These are phyloP conservation scores for Diaporthe nobilis DNA, from an alignment of 2,329 filamentous ascomycete species.

Conservation along the genomic window DNA sequence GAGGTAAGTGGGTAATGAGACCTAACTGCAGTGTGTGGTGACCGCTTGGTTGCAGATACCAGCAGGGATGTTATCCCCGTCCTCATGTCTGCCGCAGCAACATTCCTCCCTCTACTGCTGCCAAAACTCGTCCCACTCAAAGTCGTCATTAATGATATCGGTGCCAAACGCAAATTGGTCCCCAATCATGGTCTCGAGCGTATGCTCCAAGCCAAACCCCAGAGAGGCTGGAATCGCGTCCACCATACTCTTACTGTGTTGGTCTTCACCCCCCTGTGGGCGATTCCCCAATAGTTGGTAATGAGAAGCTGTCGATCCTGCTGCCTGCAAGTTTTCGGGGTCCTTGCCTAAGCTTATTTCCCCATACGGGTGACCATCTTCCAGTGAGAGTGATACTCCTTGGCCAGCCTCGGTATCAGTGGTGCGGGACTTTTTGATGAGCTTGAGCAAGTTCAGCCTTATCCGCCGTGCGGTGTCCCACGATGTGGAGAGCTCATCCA, in stretches of 20 bases:
- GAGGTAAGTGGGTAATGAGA: neutral
- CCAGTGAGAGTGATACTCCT: rapidly evolving
- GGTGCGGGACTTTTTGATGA: neutral
- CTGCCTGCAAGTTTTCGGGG: neutral
- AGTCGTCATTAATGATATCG: neutral
- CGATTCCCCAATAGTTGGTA: neutral
- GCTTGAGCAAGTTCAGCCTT: neutral
- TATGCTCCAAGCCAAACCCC: neutral
- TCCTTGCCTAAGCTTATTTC: neutral
- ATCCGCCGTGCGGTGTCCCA: neutral
- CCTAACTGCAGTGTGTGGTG: neutral
- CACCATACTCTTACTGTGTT: neutral
- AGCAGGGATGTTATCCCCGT: no score
- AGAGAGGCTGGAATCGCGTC: neutral
- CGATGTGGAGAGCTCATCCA: neutral
- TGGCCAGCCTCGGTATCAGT: no score
- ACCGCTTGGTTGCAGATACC: neutral
- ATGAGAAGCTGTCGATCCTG: neutral
- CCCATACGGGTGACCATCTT: neutral
- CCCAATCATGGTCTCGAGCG: slow-evolving; percentile 12
- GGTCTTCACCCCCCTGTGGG: neutral
- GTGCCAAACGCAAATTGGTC: neutral
- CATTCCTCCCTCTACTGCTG: neutral
- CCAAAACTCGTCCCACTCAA: neutral
- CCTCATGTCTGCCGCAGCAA: no score